Conservation (phyloP, 2,329 filamentous ascomycete species). For the Tolypocladium pustulatum region DNA sequence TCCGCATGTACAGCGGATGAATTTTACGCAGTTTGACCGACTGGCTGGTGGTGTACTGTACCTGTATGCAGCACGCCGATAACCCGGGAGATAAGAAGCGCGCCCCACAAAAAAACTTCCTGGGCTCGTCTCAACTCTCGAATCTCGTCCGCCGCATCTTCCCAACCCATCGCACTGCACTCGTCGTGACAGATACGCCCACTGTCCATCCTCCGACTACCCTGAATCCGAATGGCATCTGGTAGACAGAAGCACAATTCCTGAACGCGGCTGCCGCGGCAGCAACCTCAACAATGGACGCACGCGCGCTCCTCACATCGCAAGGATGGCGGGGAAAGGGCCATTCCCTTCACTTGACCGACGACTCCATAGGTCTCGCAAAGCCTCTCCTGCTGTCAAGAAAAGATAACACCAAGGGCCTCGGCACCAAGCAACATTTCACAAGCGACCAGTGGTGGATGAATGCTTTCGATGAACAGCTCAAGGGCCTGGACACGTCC, state of each 20-base stretch:
- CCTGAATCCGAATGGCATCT: neutral
- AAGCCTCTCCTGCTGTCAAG: constrained; percentile 75
- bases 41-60: no score
- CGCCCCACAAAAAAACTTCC: neutral
- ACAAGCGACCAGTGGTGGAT: constrained; percentile 92
- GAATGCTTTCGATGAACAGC: constrained; percentile 81
- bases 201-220: neutral
- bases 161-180: neutral
- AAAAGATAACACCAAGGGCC: constrained; percentile 69
- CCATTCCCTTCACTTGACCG: constrained; percentile 70
- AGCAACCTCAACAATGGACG: constrained; percentile 53
- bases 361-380: constrained; percentile 64
- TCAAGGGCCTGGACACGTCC: constrained; percentile 65
- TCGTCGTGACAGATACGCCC: neutral
- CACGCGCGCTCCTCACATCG: constrained; percentile 67
- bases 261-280: neutral
- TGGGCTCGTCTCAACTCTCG: neutral
- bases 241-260: neutral
- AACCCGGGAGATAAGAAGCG: neutral
- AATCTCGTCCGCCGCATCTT: neutral
- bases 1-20: no score
- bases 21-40: no score
- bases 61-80: neutral
- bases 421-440: constrained; percentile 64
- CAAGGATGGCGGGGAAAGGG: constrained; percentile 89